phyloP scores from a whole-genome alignment of 2,329 filamentous ascomycete species.

The Phaeoacremonium minimum region DNA sequence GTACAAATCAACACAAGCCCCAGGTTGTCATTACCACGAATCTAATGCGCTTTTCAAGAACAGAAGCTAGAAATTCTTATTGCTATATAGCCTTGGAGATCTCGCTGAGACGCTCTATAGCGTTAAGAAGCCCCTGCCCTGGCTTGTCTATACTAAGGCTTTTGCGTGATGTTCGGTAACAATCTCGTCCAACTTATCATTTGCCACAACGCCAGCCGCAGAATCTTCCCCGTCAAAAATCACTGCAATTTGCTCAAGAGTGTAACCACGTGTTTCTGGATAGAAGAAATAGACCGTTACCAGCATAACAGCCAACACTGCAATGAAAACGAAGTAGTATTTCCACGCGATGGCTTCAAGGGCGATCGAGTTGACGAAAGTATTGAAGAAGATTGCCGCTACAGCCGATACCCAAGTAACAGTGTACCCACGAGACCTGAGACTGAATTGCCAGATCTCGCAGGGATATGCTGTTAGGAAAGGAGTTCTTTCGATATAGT shows the following conservation, averaged over 20 bases:
- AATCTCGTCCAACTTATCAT: no score
- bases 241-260: constrained; percentile 5
- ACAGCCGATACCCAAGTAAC: constrained; percentile 9
- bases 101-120: no score
- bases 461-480: constrained; percentile 33
- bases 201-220: no score
- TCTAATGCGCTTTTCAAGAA: no score
- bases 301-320: constrained; percentile 8
- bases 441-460: constrained; percentile 43
- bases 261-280: constrained; percentile 9
- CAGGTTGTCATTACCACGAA: no score
- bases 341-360: constrained; percentile 13
- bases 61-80: no score
- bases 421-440: constrained; percentile 41
- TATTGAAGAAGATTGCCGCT: constrained; percentile 10
- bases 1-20: no score
- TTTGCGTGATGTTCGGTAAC: no score
- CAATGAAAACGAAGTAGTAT: constrained; percentile 17
- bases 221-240: constrained; percentile 4
- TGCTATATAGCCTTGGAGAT: no score
- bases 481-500: constrained; percentile 4
- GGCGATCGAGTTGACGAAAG: constrained; percentile 13
- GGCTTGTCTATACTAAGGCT: no score
- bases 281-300: constrained; percentile 11
- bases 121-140: no score